A percentile compares a stretch with the other conserved stretches of the same genome.
These are phyloP conservation scores for Aspergillaceae sp. DNA, from an alignment of 2,329 filamentous ascomycete species.

Conservation along the genomic window DNA sequence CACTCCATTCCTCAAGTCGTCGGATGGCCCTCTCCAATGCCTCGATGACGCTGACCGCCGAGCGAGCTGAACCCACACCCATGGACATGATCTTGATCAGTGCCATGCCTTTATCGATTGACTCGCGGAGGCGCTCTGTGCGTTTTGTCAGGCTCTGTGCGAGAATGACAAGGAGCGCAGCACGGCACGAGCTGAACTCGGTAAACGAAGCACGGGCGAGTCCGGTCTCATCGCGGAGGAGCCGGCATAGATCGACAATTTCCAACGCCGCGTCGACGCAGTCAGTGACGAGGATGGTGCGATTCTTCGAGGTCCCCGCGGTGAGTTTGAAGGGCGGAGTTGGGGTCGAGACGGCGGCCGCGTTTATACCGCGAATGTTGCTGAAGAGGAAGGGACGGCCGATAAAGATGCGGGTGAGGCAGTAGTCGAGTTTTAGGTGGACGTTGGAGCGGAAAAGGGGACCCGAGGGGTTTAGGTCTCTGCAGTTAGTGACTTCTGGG, in stretches of 20 bases:
- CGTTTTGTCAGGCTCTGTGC: conserved; percentile 34
- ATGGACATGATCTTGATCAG: conserved; percentile 48
- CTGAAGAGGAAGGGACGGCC: conserved; percentile 47
- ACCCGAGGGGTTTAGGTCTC: conserved; percentile 34
- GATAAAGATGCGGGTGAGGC: conserved; percentile 46
- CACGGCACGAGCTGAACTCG: conserved; percentile 49
- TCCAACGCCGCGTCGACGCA: conserved; percentile 47
- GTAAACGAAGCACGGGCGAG: conserved; percentile 49
- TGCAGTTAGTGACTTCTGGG: conserved; percentile 31
- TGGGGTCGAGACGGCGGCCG: conserved; percentile 10
- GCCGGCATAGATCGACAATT: conserved; percentile 44
- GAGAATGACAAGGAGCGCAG: conserved; percentile 43
- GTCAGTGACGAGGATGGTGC: conserved; percentile 40
- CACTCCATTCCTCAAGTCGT: conserved; percentile 39
- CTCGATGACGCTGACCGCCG: conserved; percentile 46
- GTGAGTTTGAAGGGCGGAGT: conserved; percentile 18
- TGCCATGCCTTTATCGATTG: conserved; percentile 42
- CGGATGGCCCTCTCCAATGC: conserved; percentile 43
- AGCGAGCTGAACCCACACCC: conserved; percentile 45
- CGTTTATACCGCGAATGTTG: conserved; percentile 23
- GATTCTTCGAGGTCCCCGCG: conserved; percentile 26
- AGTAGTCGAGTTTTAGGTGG: conserved; percentile 47
- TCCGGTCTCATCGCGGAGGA: conserved; percentile 44
- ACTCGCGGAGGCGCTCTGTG: conserved; percentile 37
- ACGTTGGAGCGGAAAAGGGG: conserved; percentile 42